Conservation (phyloP, 2,329 filamentous ascomycete species). For the Stemphylium lycopersici region DNA sequence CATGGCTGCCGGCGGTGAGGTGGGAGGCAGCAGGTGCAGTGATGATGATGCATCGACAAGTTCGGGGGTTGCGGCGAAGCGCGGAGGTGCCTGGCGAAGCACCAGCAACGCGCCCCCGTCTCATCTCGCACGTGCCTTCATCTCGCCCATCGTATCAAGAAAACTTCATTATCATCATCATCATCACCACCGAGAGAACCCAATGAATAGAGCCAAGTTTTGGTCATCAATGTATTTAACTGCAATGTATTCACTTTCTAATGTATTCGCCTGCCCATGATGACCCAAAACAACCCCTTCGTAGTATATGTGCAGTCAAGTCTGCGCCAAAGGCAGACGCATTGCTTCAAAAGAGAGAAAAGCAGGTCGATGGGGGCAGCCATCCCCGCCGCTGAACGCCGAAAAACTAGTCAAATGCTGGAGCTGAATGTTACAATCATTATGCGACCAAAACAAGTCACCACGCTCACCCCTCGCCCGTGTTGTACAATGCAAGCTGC, state of each 20-base stretch:
- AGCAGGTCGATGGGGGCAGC: constrained; percentile 29
- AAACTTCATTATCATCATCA: too few species aligned
- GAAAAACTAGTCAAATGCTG: constrained; percentile 37
- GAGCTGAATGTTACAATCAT: constrained; percentile 50
- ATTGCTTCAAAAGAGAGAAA: constrained; percentile 35
- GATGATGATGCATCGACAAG: constrained; percentile 4
- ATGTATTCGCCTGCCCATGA: constrained; percentile 42
- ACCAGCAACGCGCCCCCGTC: constrained; percentile 19
- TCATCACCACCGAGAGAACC: too few species aligned
- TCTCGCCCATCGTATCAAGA: too few species aligned
- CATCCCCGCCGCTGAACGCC: constrained; percentile 39
- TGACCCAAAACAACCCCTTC: constrained; percentile 39
- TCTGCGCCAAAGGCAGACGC: constrained; percentile 28
- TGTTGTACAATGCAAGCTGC: constrained; percentile 48
- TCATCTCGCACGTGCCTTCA: background rate
- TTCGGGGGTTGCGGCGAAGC: constrained; percentile 33
- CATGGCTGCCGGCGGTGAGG: constrained; percentile 49
- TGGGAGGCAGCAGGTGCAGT: background rate
- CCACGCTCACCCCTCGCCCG: constrained; percentile 43
- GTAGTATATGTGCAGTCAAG: constrained; percentile 47
- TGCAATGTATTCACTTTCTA: constrained; percentile 48
- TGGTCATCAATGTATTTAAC: constrained; percentile 40
- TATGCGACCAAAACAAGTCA: constrained; percentile 37
- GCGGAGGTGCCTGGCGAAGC: constrained; percentile 24
- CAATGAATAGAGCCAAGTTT: background rate